Percentiles rank a stretch among this genome's conserved stretches.
Evolutionary conservation across 352 stramenopile species (phyloP).

Genomic region (Blastocystis sp.): DNA sequence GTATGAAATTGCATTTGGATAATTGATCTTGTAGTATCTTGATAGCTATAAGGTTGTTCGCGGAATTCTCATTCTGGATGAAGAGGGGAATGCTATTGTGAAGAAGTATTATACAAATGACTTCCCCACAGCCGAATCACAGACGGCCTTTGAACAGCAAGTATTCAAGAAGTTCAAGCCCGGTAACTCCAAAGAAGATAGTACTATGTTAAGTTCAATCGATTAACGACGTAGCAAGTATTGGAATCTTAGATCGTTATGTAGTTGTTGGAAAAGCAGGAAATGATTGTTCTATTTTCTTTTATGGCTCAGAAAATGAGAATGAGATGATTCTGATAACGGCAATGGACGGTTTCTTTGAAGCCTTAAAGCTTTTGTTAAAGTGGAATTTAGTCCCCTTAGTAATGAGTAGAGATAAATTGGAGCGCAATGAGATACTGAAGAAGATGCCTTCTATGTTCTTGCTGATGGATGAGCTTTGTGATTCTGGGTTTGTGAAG

Average conservation of each 20-base stretch:
- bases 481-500: not conserved
- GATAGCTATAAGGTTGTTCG: conserved; percentile 39
- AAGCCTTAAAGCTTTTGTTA: conserved; percentile 49
- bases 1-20: not conserved
- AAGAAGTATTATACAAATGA: conserved; percentile 67
- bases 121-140: conserved; percentile 34
- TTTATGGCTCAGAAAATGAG: conserved; percentile 52
- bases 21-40: conserved; percentile 24
- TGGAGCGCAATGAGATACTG: conserved; percentile 60
- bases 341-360: conserved; percentile 60
- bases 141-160: conserved; percentile 53
- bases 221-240: conserved; percentile 25
- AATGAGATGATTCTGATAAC: conserved; percentile 65
- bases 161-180: conserved; percentile 66
- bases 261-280: conserved; percentile 49
- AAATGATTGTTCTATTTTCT: conserved; percentile 57
- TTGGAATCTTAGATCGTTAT: conserved; percentile 56
- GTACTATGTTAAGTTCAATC: not conserved
- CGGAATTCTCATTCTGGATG: conserved; percentile 58
- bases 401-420: conserved; percentile 4
- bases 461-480: conserved; percentile 64
- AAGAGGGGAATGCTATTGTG: conserved; percentile 56
- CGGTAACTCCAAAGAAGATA: conserved; percentile 6
- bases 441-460: conserved; percentile 63
- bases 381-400: not conserved